These are phyloP conservation scores for Termitomyces sp. DNA, from an alignment of 1,284 basidiomycete genomes.

Conservation along the genomic window DNA sequence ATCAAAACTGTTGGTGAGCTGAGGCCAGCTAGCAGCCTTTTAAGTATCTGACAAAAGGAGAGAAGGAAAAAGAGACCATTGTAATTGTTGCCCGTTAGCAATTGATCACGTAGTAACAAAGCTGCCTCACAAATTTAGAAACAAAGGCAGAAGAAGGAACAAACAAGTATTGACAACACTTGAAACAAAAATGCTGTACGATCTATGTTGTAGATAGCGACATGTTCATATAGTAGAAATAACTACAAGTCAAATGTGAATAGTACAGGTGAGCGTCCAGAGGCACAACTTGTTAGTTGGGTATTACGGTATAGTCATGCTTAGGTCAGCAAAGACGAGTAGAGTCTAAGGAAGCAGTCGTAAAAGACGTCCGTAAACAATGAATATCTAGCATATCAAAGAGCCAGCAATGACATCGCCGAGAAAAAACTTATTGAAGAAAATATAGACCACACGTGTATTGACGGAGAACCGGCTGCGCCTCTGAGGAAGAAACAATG, in stretches of 20 bases:
- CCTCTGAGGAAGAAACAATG: conserved; percentile 1
- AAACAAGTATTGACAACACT: neutral
- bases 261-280: neutral
- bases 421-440: neutral
- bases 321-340: neutral
- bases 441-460: neutral
- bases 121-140: neutral
- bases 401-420: conserved; percentile 5
- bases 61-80: neutral
- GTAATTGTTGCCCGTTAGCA: neutral
- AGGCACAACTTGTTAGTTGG: neutral
- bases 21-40: neutral
- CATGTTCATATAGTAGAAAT: neutral
- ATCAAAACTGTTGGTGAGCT: neutral
- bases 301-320: neutral
- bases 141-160: neutral
- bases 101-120: neutral
- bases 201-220: neutral
- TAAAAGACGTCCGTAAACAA: neutral
- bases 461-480: neutral
- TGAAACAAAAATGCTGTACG: neutral
- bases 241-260: neutral
- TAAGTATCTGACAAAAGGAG: neutral
- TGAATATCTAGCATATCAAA: conserved; percentile 1
- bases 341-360: conserved; percentile 3